These are phyloP conservation scores for Huiozyma naganishii DNA, from an alignment of 805 yeast genomes.

Conservation along the genomic window DNA sequence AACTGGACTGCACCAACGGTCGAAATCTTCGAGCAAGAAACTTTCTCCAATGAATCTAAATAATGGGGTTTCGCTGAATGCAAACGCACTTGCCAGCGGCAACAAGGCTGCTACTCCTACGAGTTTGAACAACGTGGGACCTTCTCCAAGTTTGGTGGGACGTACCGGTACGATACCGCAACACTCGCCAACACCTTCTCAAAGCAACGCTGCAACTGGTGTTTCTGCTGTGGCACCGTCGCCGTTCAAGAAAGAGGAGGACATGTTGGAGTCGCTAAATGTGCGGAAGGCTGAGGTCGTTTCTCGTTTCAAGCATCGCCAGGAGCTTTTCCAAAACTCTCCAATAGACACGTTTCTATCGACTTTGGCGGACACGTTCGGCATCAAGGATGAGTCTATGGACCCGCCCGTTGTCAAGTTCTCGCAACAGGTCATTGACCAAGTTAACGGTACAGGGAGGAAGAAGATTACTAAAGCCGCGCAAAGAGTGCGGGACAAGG, in stretches of 20 bases:
- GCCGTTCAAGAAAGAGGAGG: constrained; percentile 26
- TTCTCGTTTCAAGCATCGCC: constrained; percentile 27
- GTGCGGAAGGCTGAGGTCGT: constrained; percentile 24
- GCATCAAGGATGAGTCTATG: constrained; percentile 20
- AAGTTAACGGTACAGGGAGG: constrained; percentile 26
- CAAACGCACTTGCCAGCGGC: neutral
- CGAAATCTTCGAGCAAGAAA: constrained; percentile 6
- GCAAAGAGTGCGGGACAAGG: constrained; percentile 26
- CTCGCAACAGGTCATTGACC: constrained; percentile 20
- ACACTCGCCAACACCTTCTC: constrained; percentile 15
- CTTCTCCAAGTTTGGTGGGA: constrained; percentile 8
- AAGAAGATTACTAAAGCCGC: constrained; percentile 23
- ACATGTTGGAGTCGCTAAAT: constrained; percentile 18
- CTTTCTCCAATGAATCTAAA: constrained; percentile 9
- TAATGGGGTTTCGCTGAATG: neutral
- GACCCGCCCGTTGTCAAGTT: constrained; percentile 13
- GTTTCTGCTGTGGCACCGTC: constrained; percentile 1
- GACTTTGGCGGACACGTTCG: constrained; percentile 26
- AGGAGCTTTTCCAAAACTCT: constrained; percentile 22
- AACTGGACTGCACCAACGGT: neutral
- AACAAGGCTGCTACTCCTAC: constrained; percentile 18
- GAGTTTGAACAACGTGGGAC: constrained; percentile 5
- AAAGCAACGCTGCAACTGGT: constrained; percentile 2
- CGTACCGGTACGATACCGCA: constrained; percentile 3
- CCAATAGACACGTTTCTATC: constrained; percentile 24